Evolutionary conservation across 345 rosid species (phyloP).

Genomic region (Boechera divaricarpa): DNA sequence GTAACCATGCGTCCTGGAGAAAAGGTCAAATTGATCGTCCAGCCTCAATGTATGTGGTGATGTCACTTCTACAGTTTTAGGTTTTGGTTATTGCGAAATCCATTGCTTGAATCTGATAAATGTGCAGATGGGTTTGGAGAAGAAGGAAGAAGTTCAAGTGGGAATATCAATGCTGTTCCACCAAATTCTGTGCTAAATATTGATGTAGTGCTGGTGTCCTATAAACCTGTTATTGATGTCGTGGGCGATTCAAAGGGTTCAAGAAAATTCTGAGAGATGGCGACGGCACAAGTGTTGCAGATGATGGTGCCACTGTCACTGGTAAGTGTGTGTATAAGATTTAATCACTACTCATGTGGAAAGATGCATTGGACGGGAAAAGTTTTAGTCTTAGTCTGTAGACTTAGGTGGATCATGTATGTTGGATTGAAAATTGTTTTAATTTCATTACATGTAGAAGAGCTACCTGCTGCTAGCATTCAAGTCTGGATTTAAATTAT

Average conservation of each 20-base stretch:
- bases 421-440: too few relatives aligned
- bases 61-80: neutral
- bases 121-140: slow-evolving; percentile 13
- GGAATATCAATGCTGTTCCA: slow-evolving; percentile 1
- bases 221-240: neutral
- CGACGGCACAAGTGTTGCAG: slow-evolving; percentile 1
- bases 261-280: neutral
- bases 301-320: neutral
- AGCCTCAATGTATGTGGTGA: slow-evolving; percentile 6
- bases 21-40: neutral
- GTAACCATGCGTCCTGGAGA: slow-evolving; percentile 5
- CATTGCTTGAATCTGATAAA: neutral
- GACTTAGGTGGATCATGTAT: too few relatives aligned
- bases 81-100: neutral
- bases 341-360: neutral
- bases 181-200: neutral
- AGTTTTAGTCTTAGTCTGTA: too few relatives aligned
- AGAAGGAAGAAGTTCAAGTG: neutral
- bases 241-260: neutral
- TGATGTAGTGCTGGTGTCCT: slow-evolving; percentile 9
- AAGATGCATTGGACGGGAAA: too few relatives aligned
- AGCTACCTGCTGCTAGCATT: too few relatives aligned
- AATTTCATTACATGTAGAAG: too few relatives aligned
- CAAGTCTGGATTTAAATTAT: too few relatives aligned
- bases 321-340: neutral